phyloP scores from a whole-genome alignment of 2,329 filamentous ascomycete species.

The Pestalotiopsis sp. region DNA sequence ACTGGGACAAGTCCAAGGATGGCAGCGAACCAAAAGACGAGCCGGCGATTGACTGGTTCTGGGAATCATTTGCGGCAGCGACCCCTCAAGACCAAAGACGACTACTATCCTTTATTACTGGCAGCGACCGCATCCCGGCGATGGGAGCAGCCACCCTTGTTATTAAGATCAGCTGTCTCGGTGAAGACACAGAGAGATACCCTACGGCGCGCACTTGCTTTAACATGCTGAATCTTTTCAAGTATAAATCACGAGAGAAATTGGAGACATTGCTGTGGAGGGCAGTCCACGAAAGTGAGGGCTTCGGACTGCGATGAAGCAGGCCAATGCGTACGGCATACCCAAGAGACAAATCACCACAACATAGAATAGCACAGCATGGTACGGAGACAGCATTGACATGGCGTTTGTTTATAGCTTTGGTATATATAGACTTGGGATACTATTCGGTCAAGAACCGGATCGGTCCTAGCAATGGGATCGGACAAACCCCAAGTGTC shows the following conservation, averaged over 20 bases:
- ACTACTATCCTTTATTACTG: constrained; percentile 84
- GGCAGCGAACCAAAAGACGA: constrained; percentile 57
- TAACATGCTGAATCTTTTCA: constrained; percentile 78
- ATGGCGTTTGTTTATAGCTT: constrained; percentile 4
- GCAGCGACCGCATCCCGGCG: constrained; percentile 87
- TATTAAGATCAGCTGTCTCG: constrained; percentile 76
- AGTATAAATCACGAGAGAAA: constrained; percentile 67
- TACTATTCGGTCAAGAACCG: not conserved
- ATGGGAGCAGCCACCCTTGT: constrained; percentile 79
- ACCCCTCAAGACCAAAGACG: constrained; percentile 72
- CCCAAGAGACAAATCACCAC: not conserved
- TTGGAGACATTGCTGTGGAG: constrained; percentile 77
- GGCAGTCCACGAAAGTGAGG: constrained; percentile 87
- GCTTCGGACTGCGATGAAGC: constrained; percentile 79
- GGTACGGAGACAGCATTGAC: not conserved
- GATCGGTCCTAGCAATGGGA: not conserved
- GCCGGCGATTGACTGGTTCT: constrained; percentile 82
- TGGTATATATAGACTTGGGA: not conserved
- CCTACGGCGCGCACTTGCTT: constrained; percentile 91
- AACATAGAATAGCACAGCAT: not conserved
- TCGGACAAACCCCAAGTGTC: not conserved
- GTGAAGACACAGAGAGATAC: constrained; percentile 73
- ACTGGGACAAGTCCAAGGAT: constrained; percentile 55
- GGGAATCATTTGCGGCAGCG: constrained; percentile 75
- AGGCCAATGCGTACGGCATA: not conserved